A percentile compares a stretch with the other conserved stretches of the same genome.
Conservation (phyloP, 2,329 filamentous ascomycete genomes). For the Xylaria sp. region DNA sequence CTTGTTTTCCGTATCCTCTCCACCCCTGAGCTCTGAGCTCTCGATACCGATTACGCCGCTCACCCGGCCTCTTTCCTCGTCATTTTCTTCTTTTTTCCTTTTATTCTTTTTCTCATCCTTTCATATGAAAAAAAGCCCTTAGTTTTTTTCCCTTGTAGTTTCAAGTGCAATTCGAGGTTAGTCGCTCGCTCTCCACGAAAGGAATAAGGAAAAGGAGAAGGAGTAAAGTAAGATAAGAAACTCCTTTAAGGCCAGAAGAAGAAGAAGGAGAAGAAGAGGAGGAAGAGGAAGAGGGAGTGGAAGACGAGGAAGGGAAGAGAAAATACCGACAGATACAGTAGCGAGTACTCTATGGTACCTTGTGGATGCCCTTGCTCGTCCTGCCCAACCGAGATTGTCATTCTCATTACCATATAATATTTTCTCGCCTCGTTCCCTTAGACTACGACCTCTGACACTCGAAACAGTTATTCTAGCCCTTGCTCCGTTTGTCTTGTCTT, state of each 20-base stretch:
- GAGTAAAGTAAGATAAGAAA: too few relatives aligned
- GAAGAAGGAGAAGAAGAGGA: too few relatives aligned
- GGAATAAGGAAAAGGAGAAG: constrained; percentile 2
- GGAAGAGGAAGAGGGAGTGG: not conserved
- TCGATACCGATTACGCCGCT: constrained; percentile 28
- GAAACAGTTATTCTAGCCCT: constrained; percentile 21
- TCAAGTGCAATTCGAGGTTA: constrained; percentile 28
- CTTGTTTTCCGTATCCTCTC: constrained; percentile 21
- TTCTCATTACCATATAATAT: not conserved
- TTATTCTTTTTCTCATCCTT: constrained; percentile 28
- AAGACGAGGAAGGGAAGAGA: not conserved
- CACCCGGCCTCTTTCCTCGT: constrained; percentile 17
- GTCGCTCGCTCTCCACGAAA: constrained; percentile 28
- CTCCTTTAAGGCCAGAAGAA: too few relatives aligned
- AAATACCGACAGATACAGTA: constrained; percentile 2
- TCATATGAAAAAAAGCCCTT: constrained; percentile 3
- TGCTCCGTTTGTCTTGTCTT: constrained; percentile 23
- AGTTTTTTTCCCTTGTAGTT: constrained; percentile 20
- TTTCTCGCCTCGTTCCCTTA: constrained; percentile 8
- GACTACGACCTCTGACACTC: constrained; percentile 21
- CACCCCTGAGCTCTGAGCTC: constrained; percentile 28
- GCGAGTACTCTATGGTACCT: constrained; percentile 23
- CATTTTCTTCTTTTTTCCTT: constrained; percentile 25
- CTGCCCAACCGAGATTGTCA: constrained; percentile 21
- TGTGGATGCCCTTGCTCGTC: constrained; percentile 22